Evolutionary conservation across 495 filamentous ascomycete species (phyloP), one percentile per base, ranked within the genome.

Genomic region (Neurospora discreta): DNA sequence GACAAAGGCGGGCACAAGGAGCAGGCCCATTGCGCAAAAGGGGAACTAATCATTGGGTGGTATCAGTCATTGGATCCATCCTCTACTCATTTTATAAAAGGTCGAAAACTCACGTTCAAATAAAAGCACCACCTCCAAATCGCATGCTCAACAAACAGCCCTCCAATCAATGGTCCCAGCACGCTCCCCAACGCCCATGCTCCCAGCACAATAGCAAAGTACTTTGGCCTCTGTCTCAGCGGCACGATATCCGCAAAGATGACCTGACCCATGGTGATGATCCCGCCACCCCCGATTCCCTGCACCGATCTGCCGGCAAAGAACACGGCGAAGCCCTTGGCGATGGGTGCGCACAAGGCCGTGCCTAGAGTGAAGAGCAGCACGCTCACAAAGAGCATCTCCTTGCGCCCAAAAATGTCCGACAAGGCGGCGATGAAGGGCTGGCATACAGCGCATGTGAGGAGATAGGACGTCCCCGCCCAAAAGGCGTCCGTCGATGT

Each of bases 261-360:
- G 65, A 97, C 94, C 76, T 96, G 93, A 38, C 91, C 90, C 75
- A 97, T 80, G 36, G 91, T 90, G 30, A 96, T 87, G 70, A 96
- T 87, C 1, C 94, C 94, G 68, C 92, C 93, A 43, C 92, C 93
- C 4, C 93, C 94, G 20, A 92, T 82, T 60, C 93, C 94, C 77
- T 97, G 94, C 65, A 97, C 82, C 0, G 90, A 88, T 75, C 94
- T 84, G 9, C 92, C 94, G 0, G 88, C 86, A 52, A 97, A 86
- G 69, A 97, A 85, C 84, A 93, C 92, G 1, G 77, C 72, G 38
- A 84, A 82, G 69, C 71, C 75, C 16, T 78, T 79, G 16, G 84
- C 79, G 33, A 75, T 72, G 60, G 23, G 77, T 18, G 82, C 81
- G 43, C 82, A 81, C 1, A 87, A 75, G 3, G 83, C 73, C 3